Base-by-base conservation (phyloP, 2,329 filamentous ascomycete species). In the Colletotrichum gloeosporioides region DNA sequence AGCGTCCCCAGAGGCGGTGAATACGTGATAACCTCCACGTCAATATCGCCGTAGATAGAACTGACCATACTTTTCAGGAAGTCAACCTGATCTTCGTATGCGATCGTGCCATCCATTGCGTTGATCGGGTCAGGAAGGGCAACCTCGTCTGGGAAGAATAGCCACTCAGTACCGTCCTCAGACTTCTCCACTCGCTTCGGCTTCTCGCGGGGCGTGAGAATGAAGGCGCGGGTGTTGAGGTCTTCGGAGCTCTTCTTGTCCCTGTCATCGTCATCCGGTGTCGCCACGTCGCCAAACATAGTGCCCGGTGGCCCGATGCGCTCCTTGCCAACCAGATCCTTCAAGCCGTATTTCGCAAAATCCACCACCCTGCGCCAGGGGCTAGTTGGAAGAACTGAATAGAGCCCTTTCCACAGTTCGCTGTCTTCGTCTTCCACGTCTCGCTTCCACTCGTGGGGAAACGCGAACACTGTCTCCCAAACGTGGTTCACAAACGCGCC, bases 1-100 rank as follows among this genome's bases (percentile, higher is more conserved):
- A 53, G n/a, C 3, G 44, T 53, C 1, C n/a, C 3, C 13, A 32
- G 16, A 8, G 18, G 18, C 16, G 66, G 36, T 31, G 57, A 18
- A 32, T 74, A 74, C 8, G 27, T 44, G 18, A 74, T 44, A 8
- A 70, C 59, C 16, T 69, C 44, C 2, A 73, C 59, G 6, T 36
- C 22, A 18, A 70, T 55, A 2, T 44, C 44, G 12, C 15, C 44
- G 34, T 49, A 49, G 0, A 53, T 1, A 4, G 44, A 53, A 7
- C n/a, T 53, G 44, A 53, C n/a, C 44, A 53, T 53, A 0, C 44
- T 25, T 53, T 13, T 22, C 44, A 53, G 0, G n/a, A 53, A 22
- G 0, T 53, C 44, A 25, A 53, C n/a, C 44, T 53, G 44, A 22
- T n/a, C 10, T 0, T 22, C 0, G 44, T 53, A 53, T 1, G n/a